These are phyloP conservation scores for Colletotrichum costaricense DNA, from an alignment of 2,329 filamentous ascomycete species.

Conservation along the genomic window DNA sequence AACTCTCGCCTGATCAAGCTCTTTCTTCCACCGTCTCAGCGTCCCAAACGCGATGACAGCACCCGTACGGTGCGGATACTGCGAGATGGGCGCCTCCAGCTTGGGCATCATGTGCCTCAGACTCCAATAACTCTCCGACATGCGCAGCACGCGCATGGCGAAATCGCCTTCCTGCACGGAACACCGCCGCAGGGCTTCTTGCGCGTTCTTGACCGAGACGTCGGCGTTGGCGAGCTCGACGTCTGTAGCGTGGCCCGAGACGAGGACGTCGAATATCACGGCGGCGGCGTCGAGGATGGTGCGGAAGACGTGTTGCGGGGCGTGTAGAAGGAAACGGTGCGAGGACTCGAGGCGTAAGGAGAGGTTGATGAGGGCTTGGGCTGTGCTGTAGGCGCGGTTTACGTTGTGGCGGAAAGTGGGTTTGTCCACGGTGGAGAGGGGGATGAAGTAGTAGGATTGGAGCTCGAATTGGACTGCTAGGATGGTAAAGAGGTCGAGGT, in stretches of 20 bases:
- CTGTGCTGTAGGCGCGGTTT: constrained; percentile 60
- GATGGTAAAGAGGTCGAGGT: constrained; percentile 60
- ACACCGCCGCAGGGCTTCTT: constrained; percentile 51
- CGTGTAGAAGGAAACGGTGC: constrained; percentile 54
- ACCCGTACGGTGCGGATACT: constrained; percentile 58
- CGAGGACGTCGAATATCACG: constrained; percentile 49
- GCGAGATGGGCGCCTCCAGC: constrained; percentile 52
- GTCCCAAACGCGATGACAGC: constrained; percentile 63
- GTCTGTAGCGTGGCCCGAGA: constrained; percentile 43
- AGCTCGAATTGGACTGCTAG: constrained; percentile 63
- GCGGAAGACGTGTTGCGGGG: constrained; percentile 62
- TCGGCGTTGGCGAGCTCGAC: constrained; percentile 34
- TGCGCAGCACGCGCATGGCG: constrained; percentile 54
- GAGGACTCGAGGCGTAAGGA: constrained; percentile 41
- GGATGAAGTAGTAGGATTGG: constrained; percentile 64
- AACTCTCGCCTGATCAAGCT: constrained; percentile 48
- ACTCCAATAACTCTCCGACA: constrained; percentile 63
- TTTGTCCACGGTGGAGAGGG: constrained; percentile 50
- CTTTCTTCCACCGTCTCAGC: constrained; percentile 57
- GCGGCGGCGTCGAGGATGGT: constrained; percentile 54
- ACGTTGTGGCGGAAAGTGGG: constrained; percentile 56
- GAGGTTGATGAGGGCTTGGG: constrained; percentile 56
- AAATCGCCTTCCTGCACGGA: constrained; percentile 62
- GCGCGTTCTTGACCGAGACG: constrained; percentile 30
- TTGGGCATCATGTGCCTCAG: constrained; percentile 50